Evolutionary conservation across 1,284 basidiomycete genomes (phyloP).

Genomic region (Leccinum pachyderme): DNA sequence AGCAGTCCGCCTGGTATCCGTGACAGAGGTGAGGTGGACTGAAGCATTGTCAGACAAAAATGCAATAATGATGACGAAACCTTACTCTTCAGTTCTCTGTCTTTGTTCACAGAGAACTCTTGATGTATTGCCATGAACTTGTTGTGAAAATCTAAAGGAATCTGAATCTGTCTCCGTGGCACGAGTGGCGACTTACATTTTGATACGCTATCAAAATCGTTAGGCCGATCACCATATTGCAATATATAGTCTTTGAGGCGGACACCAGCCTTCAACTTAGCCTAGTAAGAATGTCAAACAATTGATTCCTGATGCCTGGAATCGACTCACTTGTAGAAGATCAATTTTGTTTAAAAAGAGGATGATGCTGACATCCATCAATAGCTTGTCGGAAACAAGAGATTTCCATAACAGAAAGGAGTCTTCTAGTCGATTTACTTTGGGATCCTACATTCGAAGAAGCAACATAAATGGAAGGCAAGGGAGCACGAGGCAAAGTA

Average conservation of each 20-base stretch:
- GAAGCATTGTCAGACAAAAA: slow-evolving; percentile 10
- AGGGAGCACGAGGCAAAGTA: neutral
- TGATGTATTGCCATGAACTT: slow-evolving; percentile 72
- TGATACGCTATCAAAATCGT: slow-evolving; percentile 70
- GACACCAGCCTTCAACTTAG: slow-evolving; percentile 75
- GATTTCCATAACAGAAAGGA: slow-evolving; percentile 68
- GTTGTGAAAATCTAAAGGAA: slow-evolving; percentile 60
- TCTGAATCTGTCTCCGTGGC: slow-evolving; percentile 7
- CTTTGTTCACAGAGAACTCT: slow-evolving; percentile 60
- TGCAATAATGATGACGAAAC: slow-evolving; percentile 9
- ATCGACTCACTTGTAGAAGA: slow-evolving; percentile 53
- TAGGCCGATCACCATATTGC: slow-evolving; percentile 66
- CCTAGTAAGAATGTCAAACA: slow-evolving; percentile 30
- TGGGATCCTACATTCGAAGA: slow-evolving; percentile 48
- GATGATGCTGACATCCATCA: slow-evolving; percentile 67
- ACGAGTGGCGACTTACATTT: slow-evolving; percentile 52
- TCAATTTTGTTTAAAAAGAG: slow-evolving; percentile 81
- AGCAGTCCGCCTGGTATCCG: slow-evolving; percentile 58
- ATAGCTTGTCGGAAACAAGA: slow-evolving; percentile 66
- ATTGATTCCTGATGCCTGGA: neutral
- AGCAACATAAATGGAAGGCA: slow-evolving; percentile 2
- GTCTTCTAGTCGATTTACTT: slow-evolving; percentile 73
- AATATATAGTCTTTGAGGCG: slow-evolving; percentile 63
- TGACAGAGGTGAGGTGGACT: slow-evolving; percentile 81
- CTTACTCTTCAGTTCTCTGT: slow-evolving; percentile 68